Evolutionary conservation across 768 basidiomycete species (phyloP), one percentile per base, ranked within the genome.

Genomic region (Mycena chlorophos): DNA sequence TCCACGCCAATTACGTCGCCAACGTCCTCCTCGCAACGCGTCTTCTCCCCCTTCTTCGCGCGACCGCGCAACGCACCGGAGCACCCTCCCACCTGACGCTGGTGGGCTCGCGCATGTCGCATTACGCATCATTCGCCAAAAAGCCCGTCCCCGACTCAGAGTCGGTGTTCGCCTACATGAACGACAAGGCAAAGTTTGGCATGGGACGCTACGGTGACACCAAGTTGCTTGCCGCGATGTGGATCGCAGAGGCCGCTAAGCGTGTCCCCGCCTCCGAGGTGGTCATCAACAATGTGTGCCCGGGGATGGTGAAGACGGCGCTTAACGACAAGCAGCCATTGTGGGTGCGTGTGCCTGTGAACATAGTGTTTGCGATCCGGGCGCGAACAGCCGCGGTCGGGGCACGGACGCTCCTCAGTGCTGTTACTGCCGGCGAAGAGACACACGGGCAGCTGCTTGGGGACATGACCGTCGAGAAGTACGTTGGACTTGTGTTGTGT

Each of bases 1-100:
- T 65, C 25, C 60, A 65, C 39, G 47, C 63, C 48, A 63, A 65
- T 49, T 65, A 45, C 58, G 25, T 63, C 34, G 61, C 62, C 22
- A 65, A 58, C 29, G 60, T 55, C 26, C 42, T 65, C 10, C 62
- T 65, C 29, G 43, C 52, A 34, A 39, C 60, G 13, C 57, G 54
- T 30, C 64, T 65, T 34, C 60, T 65, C 40, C 64, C 64, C 16
- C 58, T 65, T 22, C 60, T 65, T 13, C 62, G 51, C 25, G 3
- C 38, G 10, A 49, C 64, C 1, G 60, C 57, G 10, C 27, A 61
- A 37, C 49, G 16, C 2, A 49, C 48, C 22, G 31, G 46, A 3
- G 3, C 38, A 16, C 43, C 55, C 3, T 63, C 57, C 5, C 28
- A 60, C 45, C 43, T 63, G 12, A 45, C 52, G 40, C 54, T 61